phyloP scores from a whole-genome alignment of 179 eudicot genomes.

The Silene coronaria region DNA sequence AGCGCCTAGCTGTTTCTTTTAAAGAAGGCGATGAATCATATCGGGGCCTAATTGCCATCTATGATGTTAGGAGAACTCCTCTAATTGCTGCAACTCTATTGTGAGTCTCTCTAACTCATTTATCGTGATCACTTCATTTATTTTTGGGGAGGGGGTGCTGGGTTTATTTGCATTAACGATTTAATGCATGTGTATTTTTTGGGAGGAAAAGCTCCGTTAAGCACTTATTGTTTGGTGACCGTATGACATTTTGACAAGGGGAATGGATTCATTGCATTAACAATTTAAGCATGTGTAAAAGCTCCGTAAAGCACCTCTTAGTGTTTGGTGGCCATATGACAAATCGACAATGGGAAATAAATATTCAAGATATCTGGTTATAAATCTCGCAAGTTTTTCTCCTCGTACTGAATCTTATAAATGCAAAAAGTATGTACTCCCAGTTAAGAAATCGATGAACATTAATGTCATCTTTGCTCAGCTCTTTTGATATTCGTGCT shows the following conservation, averaged over 20 bases:
- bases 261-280: neutral
- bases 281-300: too few relatives aligned
- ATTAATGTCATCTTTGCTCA: neutral
- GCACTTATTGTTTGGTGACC: neutral
- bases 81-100: slow-evolving; percentile 73
- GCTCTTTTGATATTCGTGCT: neutral
- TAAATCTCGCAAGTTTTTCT: neutral
- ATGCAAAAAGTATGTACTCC: too few relatives aligned
- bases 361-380: neutral
- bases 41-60: slow-evolving; percentile 82
- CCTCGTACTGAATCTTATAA: neutral
- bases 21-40: slow-evolving; percentile 76
- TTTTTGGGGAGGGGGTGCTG: neutral
- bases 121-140: neutral
- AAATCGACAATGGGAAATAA: neutral
- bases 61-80: slow-evolving; percentile 77
- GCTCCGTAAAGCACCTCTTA: too few relatives aligned
- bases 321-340: neutral
- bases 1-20: slow-evolving; percentile 81
- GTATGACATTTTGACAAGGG: neutral
- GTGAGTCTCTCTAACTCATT: slow-evolving; percentile 40
- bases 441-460: too few relatives aligned
- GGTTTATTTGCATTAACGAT: neutral
- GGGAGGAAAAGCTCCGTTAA: too few relatives aligned
- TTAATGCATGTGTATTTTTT: too few relatives aligned